Evolutionary conservation across 1,284 basidiomycete species (phyloP).

Genomic region (Papiliotrema flavescens): DNA sequence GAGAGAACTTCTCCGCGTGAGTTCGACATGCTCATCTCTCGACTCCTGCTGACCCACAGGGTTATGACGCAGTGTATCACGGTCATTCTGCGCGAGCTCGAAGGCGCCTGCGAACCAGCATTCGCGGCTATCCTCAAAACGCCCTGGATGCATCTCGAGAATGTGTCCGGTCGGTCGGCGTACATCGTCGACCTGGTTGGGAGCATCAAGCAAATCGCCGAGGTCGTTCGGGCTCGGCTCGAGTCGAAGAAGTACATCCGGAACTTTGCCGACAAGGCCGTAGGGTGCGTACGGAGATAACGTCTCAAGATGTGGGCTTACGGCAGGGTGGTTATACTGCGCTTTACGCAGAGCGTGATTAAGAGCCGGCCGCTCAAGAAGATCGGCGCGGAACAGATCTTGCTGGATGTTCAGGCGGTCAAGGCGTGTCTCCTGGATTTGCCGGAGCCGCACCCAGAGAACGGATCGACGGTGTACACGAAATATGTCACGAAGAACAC

Average conservation of each 20-base stretch:
- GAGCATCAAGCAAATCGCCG: conserved; percentile 69
- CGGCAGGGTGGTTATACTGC: conserved; percentile 68
- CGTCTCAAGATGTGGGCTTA: conserved; percentile 3
- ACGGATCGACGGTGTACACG: conserved; percentile 55
- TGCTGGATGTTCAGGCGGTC: conserved; percentile 85
- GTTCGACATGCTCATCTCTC: conserved; percentile 9
- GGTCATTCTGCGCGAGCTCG: conserved; percentile 74
- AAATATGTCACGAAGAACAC: conserved; percentile 76
- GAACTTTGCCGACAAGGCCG: conserved; percentile 87
- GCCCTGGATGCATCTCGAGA: conserved; percentile 68
- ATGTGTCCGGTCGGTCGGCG: conserved; percentile 78
- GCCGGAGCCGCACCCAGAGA: conserved; percentile 53
- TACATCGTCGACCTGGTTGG: conserved; percentile 79
- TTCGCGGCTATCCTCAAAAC: conserved; percentile 71
- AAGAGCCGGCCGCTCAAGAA: conserved; percentile 82
- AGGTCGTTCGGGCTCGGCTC: conserved; percentile 53
- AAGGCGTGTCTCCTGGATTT: conserved; percentile 79
- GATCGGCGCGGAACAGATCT: conserved; percentile 89
- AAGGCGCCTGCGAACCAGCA: conserved; percentile 69
- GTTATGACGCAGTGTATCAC: conserved; percentile 77
- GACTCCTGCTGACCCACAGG: conserved; percentile 48
- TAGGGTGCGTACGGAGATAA: too few species aligned
- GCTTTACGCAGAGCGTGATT: conserved; percentile 82
- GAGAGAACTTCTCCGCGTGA: conserved; percentile 82
- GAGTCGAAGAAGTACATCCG: conserved; percentile 90